Conservation (phyloP, 768 basidiomycete species). For the Amanita muscaria region DNA sequence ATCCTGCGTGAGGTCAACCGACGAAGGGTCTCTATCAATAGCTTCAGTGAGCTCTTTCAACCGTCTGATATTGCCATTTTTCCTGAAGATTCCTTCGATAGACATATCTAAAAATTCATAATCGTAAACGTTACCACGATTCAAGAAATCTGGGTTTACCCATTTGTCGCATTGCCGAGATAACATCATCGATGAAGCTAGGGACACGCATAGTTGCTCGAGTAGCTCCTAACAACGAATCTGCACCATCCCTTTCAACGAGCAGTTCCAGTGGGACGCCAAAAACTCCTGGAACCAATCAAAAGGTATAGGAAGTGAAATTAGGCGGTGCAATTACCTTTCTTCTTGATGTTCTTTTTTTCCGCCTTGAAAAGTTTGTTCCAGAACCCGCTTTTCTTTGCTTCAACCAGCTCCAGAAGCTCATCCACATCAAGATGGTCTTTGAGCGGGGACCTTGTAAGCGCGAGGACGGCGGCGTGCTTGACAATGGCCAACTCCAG, state of each 20-base stretch:
- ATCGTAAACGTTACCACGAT: conserved; percentile 8
- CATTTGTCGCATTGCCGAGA: conserved; percentile 99
- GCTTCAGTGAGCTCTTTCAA: conserved; percentile 86
- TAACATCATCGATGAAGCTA: conserved; percentile 96
- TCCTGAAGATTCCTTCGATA: conserved; percentile 96
- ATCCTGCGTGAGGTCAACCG: conserved; percentile 88
- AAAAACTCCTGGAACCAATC: conserved; percentile 64
- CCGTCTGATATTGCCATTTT: conserved; percentile 94
- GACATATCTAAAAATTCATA: conserved; percentile 74
- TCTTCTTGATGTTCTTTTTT: conserved; percentile 88
- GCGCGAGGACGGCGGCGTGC: conserved; percentile 76
- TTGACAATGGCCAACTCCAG: conserved; percentile 88
- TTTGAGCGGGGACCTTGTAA: conserved; percentile 69
- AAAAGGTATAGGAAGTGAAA: conserved; percentile 9
- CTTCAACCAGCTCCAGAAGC: conserved; percentile 84
- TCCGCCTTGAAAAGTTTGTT: conserved; percentile 90
- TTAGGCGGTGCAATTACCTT: conserved; percentile 39
- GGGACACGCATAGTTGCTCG: conserved; percentile 80
- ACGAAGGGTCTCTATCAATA: conserved; percentile 87
- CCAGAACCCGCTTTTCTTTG: conserved; percentile 93
- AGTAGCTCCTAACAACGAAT: conserved; percentile 87
- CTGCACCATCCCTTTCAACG: conserved; percentile 92
- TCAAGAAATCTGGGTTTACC: conserved; percentile 41
- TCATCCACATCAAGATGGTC: conserved; percentile 90
- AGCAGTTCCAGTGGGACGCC: conserved; percentile 87